phyloP scores from a whole-genome alignment of 257 asterid genomes.

The Plantago elongata region DNA sequence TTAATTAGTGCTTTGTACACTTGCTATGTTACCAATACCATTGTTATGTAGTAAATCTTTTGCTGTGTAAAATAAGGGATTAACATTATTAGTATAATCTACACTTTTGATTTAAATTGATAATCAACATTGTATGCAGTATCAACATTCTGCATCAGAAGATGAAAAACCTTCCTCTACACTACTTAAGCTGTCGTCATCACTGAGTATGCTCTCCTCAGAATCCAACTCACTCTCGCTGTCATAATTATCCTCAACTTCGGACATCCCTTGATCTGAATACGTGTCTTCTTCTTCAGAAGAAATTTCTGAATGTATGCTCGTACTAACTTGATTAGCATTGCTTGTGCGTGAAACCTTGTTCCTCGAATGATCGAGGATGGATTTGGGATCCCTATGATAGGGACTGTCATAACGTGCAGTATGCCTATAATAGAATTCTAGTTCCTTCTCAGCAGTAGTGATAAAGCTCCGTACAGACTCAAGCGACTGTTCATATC shows the following conservation, averaged over 20 bases:
- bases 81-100: too few relatives aligned
- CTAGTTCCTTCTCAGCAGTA: slow-evolving; percentile 86
- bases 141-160: too few relatives aligned
- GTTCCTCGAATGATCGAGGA: slow-evolving; percentile 37
- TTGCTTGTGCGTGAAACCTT: slow-evolving; percentile 8
- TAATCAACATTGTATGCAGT: too few relatives aligned
- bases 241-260: slow-evolving; percentile 21
- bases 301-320: slow-evolving; percentile 15
- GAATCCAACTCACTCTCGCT: slow-evolving; percentile 23
- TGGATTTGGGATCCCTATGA: slow-evolving; percentile 49
- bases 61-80: too few relatives aligned
- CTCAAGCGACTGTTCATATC: slow-evolving; percentile 84
- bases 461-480: slow-evolving; percentile 81
- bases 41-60: too few relatives aligned
- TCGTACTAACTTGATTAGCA: slow-evolving; percentile 13
- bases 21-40: too few relatives aligned
- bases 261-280: slow-evolving; percentile 34
- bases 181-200: slow-evolving; percentile 10
- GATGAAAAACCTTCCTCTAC: not conserved
- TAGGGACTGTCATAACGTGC: slow-evolving; percentile 80
- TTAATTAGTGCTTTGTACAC: too few relatives aligned
- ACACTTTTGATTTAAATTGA: too few relatives aligned
- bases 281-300: slow-evolving; percentile 22
- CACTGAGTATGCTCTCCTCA: slow-evolving; percentile 26
- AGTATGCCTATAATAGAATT: slow-evolving; percentile 76